Conservation (phyloP, 1,139 yeast species). For the Candida sojae region DNA sequence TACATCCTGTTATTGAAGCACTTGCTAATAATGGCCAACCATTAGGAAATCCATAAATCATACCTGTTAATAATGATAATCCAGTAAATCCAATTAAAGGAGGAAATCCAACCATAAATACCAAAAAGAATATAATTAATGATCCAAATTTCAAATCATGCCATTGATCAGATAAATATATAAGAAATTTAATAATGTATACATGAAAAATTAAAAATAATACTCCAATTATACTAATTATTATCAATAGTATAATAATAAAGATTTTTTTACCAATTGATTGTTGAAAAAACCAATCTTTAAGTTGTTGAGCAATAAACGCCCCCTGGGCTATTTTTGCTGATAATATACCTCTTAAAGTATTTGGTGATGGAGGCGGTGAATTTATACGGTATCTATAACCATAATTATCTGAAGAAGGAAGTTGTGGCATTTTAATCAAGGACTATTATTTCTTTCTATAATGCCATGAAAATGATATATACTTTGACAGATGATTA, state of each 20-base stretch:
- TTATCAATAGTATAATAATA: constrained; percentile 13
- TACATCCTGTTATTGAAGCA: constrained; percentile 74
- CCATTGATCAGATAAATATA: constrained; percentile 49
- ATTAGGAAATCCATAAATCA: constrained; percentile 75
- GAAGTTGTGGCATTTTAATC: constrained; percentile 4
- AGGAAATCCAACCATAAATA: constrained; percentile 65
- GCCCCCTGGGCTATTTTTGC: constrained; percentile 1
- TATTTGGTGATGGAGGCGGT: constrained; percentile 1
- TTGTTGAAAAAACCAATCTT: constrained; percentile 24
- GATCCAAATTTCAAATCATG: constrained; percentile 50
- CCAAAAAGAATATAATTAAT: constrained; percentile 48
- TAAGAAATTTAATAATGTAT: constrained; percentile 42
- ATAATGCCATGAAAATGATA: no score
- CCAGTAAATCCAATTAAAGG: constrained; percentile 85
- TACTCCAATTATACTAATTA: constrained; percentile 25
- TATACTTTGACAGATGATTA: no score
- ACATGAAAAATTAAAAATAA: constrained; percentile 50
- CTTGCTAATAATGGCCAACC: constrained; percentile 80
- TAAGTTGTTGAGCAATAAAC: constrained; percentile 2
- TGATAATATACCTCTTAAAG: constrained; percentile 1
- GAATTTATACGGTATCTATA: neutral
- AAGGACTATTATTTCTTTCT: no score
- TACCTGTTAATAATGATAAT: constrained; percentile 69
- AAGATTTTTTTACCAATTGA: constrained; percentile 17
- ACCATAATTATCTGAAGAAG: neutral